Percentiles rank a stretch among this genome's conserved stretches.
phyloP scores from a whole-genome alignment of 2,329 filamentous ascomycete genomes.

The Cladosporium sp. region DNA sequence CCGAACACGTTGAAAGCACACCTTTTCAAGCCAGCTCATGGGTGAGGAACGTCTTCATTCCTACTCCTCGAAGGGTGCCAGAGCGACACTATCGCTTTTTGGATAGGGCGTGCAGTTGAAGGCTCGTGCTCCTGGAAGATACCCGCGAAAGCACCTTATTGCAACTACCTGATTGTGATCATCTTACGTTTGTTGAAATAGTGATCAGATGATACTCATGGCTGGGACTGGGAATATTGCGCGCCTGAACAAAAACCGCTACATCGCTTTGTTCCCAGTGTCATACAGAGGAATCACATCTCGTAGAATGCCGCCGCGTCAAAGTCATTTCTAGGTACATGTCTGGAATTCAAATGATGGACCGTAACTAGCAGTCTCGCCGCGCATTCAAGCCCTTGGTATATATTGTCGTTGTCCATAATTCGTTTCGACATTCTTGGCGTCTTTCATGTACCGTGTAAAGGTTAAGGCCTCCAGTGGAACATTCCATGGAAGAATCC shows the following conservation, averaged over 20 bases:
- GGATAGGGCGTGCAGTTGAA: not conserved
- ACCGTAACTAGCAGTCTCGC: not conserved
- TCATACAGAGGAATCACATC: not conserved
- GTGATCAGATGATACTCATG: not conserved
- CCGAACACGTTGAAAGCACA: not conserved
- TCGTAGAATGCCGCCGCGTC: not conserved
- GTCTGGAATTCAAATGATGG: not conserved
- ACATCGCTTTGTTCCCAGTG: not conserved
- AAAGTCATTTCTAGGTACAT: not conserved
- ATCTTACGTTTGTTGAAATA: not conserved
- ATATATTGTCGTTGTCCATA: not conserved
- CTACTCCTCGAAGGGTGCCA: not conserved
- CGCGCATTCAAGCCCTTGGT: not conserved
- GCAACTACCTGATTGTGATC: not conserved
- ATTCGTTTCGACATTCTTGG: not conserved
- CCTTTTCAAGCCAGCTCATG: not conserved
- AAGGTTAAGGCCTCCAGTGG: not conserved
- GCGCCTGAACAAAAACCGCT: not conserved
- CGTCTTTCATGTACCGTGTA: not conserved
- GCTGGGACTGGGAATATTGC: not conserved
- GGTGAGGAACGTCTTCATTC: not conserved
- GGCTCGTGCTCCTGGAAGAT: not conserved
- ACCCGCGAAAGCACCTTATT: not conserved
- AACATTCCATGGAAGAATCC: slow-evolving; percentile 10
- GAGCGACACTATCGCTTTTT: not conserved